Conservation (phyloP, 176 grass and related monocot genomes). For the Miscanthus lutarioriparius region DNA sequence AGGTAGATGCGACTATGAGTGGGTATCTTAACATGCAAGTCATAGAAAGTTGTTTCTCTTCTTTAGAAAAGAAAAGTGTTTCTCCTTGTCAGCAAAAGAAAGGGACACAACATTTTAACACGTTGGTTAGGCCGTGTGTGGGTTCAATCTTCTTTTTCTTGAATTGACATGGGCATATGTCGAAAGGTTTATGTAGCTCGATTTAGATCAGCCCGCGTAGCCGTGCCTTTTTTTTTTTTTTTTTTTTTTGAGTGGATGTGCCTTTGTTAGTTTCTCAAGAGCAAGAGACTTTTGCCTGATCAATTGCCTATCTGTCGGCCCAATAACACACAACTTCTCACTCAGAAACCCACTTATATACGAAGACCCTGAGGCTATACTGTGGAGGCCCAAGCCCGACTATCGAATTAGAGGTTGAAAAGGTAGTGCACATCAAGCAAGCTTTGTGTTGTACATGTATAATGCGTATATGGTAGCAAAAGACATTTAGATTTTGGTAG, state of each 20-base stretch:
- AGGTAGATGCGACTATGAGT: not conserved
- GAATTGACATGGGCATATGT: not conserved
- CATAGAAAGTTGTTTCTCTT: not conserved
- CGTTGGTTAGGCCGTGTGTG: not conserved
- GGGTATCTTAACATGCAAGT: not conserved
- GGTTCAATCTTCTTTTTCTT: not conserved
- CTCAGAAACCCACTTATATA: not conserved
- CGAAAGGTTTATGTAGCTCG: not conserved
- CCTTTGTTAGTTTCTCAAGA: not conserved
- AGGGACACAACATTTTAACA: not conserved
- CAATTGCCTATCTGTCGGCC: not conserved
- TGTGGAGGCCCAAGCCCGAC: not conserved
- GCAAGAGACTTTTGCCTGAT: not conserved
- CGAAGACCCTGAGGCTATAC: not conserved
- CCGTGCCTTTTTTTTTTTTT: too few relatives aligned
- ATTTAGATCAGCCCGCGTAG: not conserved
- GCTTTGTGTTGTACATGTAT: not conserved
- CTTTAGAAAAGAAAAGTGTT: not conserved
- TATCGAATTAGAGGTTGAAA: not conserved
- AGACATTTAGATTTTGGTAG: too few relatives aligned
- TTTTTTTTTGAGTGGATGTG: too few relatives aligned
- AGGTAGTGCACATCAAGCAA: not conserved
- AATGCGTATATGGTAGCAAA: too few relatives aligned
- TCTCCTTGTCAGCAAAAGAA: not conserved
- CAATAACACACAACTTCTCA: not conserved